Conservation (phyloP, 129 eudicot genomes). For the Pulicaria dysenterica region DNA sequence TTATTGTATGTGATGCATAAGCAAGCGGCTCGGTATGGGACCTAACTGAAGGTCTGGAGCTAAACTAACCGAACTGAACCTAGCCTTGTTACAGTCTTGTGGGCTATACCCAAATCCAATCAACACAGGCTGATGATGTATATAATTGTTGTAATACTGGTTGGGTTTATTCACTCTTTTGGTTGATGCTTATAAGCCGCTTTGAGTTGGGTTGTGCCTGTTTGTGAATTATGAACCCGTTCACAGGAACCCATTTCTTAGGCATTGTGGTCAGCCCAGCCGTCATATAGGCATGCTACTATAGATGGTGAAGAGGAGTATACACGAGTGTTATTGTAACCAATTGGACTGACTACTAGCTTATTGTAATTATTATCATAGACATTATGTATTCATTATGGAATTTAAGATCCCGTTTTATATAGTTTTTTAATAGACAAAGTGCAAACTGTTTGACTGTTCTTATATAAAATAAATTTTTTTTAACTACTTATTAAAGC, state of each 20-base stretch:
- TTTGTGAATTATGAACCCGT: constrained; percentile 4
- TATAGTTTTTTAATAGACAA: neutral
- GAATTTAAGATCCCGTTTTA: neutral
- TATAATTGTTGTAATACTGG: neutral
- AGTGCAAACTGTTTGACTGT: constrained; percentile 10
- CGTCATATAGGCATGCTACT: constrained; percentile 20
- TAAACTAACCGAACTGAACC: constrained; percentile 24
- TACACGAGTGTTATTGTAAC: constrained; percentile 28
- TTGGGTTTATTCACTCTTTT: constrained; percentile 28
- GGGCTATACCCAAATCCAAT: constrained; percentile 25
- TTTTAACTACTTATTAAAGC: neutral
- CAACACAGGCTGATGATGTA: constrained; percentile 15
- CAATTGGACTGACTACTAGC: constrained; percentile 25
- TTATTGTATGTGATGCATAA: constrained; percentile 30
- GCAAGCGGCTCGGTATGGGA: constrained; percentile 29
- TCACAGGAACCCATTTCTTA: constrained; percentile 7
- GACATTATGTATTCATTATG: constrained; percentile 24
- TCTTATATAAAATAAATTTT: neutral
- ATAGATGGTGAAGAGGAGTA: constrained; percentile 18
- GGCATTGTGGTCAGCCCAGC: constrained; percentile 1
- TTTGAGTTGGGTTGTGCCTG: constrained; percentile 21
- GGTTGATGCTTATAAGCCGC: neutral
- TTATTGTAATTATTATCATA: constrained; percentile 39
- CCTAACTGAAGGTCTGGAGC: constrained; percentile 7
- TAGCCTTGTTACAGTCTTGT: constrained; percentile 11